Base-by-base conservation (phyloP, 2,329 filamentous ascomycete genomes). In the Colletotrichum caudatum region DNA sequence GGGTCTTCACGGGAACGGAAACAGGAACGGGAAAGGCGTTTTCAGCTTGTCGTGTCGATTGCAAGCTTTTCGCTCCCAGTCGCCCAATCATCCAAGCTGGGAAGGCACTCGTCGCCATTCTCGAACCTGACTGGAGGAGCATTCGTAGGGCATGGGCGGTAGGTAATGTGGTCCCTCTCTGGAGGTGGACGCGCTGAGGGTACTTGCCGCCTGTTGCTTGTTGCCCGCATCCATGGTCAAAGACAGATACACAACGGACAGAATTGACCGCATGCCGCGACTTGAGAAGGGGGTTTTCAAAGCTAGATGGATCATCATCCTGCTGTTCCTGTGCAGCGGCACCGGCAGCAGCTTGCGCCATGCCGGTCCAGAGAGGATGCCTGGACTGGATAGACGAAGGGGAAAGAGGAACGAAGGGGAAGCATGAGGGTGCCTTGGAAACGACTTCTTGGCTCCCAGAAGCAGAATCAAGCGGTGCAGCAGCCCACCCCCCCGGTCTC, bases 401-500 rank as follows among this genome's bases (percentile, higher is more conserved):
- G 33, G 18, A 37, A 46, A 11, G 37, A 11, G 37, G 9, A 37
- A 37, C 12, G n/a, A n/a, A n/a, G n/a, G n/a, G n/a, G n/a, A n/a
- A n/a, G n/a, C n/a, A n/a, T n/a, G 37, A 37, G 35, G 60, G 66
- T 58, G 64, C 69, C 58, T 68, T 71, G 69, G 51, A 67, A n/a
- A 29, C 51, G 53, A 46, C n/a, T n/a, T 64, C 69, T 69, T 69
- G 64, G 64, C 69, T 68, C 59, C 46, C 64, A 69, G 58, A 44
- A 58, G 67, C 23, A 70, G 69, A 67, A 58, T 46, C 58, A 46
- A 51, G 18, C 48, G 39, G 65, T 69, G 69, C 69, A 53, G 64
- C 59, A 64, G 35, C n/a, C n/a, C n/a, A 59, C 64, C 65, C 65
- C 64, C 69, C n/a, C n/a, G n/a, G 69, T 50, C 59, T 60, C 69